Percentiles rank a stretch among this genome's conserved stretches.
phyloP scores from a whole-genome alignment of 805 yeast genomes.

The Blastobotrys robertii region DNA sequence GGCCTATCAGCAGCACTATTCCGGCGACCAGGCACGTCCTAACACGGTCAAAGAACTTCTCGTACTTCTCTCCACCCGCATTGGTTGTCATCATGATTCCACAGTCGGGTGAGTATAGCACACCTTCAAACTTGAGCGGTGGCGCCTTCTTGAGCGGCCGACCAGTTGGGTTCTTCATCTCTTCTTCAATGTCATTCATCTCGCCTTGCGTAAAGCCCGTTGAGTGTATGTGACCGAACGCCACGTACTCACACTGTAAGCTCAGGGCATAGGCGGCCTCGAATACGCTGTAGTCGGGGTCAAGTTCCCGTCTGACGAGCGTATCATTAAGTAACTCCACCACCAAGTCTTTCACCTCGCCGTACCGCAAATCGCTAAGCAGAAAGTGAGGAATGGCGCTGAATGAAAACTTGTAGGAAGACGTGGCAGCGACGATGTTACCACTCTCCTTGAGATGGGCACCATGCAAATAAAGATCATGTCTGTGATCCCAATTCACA shows the following conservation, averaged over 20 bases:
- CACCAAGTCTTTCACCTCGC: conserved; percentile 50
- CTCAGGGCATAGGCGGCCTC: conserved; percentile 36
- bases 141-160: conserved; percentile 61
- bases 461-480: conserved; percentile 24
- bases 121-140: conserved; percentile 41
- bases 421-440: conserved; percentile 20
- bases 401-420: conserved; percentile 27
- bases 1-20: conserved; percentile 37
- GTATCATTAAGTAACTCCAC: conserved; percentile 9
- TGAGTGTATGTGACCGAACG: conserved; percentile 60
- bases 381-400: conserved; percentile 31
- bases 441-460: conserved; percentile 29
- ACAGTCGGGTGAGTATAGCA: conserved; percentile 85
- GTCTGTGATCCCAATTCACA: conserved; percentile 13
- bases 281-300: conserved; percentile 50
- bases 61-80: conserved; percentile 48
- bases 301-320: conserved; percentile 35
- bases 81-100: conserved; percentile 42
- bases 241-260: conserved; percentile 60
- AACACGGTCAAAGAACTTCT: conserved; percentile 30
- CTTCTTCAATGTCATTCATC: conserved; percentile 57
- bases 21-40: conserved; percentile 37
- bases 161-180: conserved; percentile 65
- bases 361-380: conserved; percentile 56
- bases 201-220: conserved; percentile 45